Evolutionary conservation across 345 rosid species (phyloP).

Genomic region (Gynandropsis gynandra): DNA sequence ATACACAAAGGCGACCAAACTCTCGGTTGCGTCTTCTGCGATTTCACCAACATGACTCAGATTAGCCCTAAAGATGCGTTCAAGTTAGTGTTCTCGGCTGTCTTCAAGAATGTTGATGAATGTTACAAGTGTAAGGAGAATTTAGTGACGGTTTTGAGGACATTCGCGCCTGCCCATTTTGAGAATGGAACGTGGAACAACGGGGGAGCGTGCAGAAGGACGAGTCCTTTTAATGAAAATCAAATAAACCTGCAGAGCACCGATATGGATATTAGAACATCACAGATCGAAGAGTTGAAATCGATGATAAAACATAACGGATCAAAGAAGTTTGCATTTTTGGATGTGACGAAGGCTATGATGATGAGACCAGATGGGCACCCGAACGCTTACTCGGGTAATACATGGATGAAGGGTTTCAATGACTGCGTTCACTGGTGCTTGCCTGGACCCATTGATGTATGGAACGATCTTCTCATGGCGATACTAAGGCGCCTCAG

Average conservation of each 20-base stretch:
- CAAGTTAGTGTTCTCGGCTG: slow-evolving; percentile 41
- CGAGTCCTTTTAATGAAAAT: slow-evolving; percentile 33
- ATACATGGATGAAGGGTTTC: slow-evolving; percentile 71
- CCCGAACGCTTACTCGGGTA: slow-evolving; percentile 61
- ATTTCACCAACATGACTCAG: slow-evolving; percentile 40
- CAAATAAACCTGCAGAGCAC: slow-evolving; percentile 18
- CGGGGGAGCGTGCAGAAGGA: slow-evolving; percentile 59
- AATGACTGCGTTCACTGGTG: slow-evolving; percentile 91
- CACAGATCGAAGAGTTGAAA: slow-evolving; percentile 47
- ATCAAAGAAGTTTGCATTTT: slow-evolving; percentile 34
- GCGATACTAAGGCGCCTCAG: slow-evolving; percentile 30
- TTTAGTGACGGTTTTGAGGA: slow-evolving; percentile 46
- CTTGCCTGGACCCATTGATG: slow-evolving; percentile 76
- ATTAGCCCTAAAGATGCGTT: slow-evolving; percentile 36
- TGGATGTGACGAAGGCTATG: slow-evolving; percentile 70
- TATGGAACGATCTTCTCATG: slow-evolving; percentile 69
- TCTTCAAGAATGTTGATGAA: slow-evolving; percentile 33
- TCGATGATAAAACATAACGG: slow-evolving; percentile 18
- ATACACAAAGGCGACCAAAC: slow-evolving; percentile 32
- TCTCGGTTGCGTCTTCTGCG: slow-evolving; percentile 61
- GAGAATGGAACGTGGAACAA: slow-evolving; percentile 80
- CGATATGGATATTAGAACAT: slow-evolving; percentile 46
- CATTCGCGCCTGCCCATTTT: slow-evolving; percentile 82
- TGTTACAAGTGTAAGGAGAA: slow-evolving; percentile 32
- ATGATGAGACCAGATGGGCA: slow-evolving; percentile 82